Percentiles rank a stretch among this genome's conserved stretches.
Conservation (phyloP, 495 filamentous ascomycete genomes). For the Podospora sp. region DNA sequence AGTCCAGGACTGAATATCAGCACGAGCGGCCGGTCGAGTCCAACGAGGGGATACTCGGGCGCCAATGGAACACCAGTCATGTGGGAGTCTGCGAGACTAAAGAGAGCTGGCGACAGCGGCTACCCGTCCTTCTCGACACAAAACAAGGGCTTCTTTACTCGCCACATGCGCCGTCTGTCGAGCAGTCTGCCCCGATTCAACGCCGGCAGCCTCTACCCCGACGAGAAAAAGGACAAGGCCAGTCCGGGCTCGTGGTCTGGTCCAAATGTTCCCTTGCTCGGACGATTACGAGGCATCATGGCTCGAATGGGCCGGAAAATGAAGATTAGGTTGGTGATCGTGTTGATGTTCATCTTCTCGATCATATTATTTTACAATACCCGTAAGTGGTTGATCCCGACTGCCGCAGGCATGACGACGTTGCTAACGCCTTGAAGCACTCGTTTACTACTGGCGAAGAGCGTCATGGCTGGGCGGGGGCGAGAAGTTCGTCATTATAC, state of each 20-base stretch:
- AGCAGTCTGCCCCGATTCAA: slow-evolving; percentile 73
- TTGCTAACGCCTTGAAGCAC: slow-evolving; percentile 33
- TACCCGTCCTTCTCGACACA: slow-evolving; percentile 85
- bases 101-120: slow-evolving; percentile 63
- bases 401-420: background rate
- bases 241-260: slow-evolving; percentile 49
- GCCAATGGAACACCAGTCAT: slow-evolving; percentile 63
- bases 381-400: slow-evolving; percentile 52
- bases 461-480: slow-evolving; percentile 70
- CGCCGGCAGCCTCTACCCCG: slow-evolving; percentile 38
- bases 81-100: slow-evolving; percentile 83
- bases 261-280: slow-evolving; percentile 41
- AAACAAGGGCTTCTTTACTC: slow-evolving; percentile 75
- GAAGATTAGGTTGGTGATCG: slow-evolving; percentile 62
- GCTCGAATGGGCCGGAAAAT: slow-evolving; percentile 48
- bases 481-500: slow-evolving; percentile 87
- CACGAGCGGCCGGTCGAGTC: slow-evolving; percentile 69
- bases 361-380: slow-evolving; percentile 68
- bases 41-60: slow-evolving; percentile 52
- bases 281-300: slow-evolving; percentile 40
- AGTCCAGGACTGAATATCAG: slow-evolving; percentile 75
- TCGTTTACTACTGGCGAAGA: slow-evolving; percentile 53
- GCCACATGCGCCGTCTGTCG: slow-evolving; percentile 74
- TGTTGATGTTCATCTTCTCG: slow-evolving; percentile 61
- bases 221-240: slow-evolving; percentile 78